Evolutionary conservation across 345 rosid genomes (phyloP), one percentile per base, ranked within the genome.

Genomic region (Dimocarpus longan): DNA sequence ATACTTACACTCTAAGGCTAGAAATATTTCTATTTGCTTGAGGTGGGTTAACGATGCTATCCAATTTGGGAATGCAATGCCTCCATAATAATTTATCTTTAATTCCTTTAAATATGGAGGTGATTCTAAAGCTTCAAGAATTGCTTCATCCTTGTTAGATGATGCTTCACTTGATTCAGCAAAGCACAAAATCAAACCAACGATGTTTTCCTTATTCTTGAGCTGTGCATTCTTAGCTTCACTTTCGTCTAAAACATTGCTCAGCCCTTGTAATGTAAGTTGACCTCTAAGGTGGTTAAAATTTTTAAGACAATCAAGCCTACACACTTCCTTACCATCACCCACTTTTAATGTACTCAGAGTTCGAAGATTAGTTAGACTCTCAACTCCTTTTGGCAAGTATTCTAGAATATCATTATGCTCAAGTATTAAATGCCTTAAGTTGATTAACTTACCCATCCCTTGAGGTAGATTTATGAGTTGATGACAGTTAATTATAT

Each of bases 381-480:
- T 40, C 71, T 42, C 71, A 8, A 67, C n/a, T 67, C 28, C 71
- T 67, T 67, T 67, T 0, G 71, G 50, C 48, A 67, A 32, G 46
- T 9, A 67, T 15, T 0, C 15, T 18, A 52, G 0, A 5, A 0
- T 0, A 8, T 13, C 0, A 6, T 12, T 9, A 5, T 6, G n/a
- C 7, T 26, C 28, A 26, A 13, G 39, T 37, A 6, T 2, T 10
- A 66, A 6, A 39, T 66, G 46, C 46, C 70, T 39, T 18, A 66
- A 32, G 2, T 66, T 66, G 44, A 59, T 7, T 18, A 59, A 22
- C 5, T 59, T 59, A 18, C 26, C 22, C 10, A 59, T 59, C 24
- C 10, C 63, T 21, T 18, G 8, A 18, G 63, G 63, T n/a, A 59
- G 63, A 6, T 19, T n/a, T 21, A 19, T 0, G 4, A 59, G 63